Conservation (phyloP, 495 filamentous ascomycete genomes). For the Daldinia loculata region DNA sequence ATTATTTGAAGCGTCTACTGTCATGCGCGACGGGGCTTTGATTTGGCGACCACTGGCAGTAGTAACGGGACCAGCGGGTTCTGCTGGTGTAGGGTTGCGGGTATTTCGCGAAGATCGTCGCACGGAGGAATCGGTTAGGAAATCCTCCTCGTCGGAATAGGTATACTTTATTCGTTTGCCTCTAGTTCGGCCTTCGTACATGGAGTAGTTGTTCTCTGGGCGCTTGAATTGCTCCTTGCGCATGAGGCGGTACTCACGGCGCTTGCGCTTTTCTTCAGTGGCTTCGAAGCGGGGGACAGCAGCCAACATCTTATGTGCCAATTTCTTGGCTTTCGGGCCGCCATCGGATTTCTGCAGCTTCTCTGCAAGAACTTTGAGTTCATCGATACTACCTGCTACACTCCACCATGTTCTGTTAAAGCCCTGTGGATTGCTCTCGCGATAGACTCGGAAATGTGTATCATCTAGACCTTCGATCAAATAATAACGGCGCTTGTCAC, state of each 20-base stretch:
- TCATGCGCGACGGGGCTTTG: slow-evolving; percentile 75
- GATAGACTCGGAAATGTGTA: slow-evolving; percentile 91
- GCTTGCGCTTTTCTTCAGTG: slow-evolving; percentile 93
- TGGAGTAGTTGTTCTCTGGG: slow-evolving; percentile 86
- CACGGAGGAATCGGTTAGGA: slow-evolving; percentile 70
- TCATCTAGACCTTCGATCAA: slow-evolving; percentile 94
- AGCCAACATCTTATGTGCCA: slow-evolving; percentile 78
- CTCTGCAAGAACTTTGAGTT: slow-evolving; percentile 75
- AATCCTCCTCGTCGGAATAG: slow-evolving; percentile 87
- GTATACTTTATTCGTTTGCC: slow-evolving; percentile 97
- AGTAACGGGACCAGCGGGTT: slow-evolving; percentile 75
- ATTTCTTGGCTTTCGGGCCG: slow-evolving; percentile 75
- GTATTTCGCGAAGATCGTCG: slow-evolving; percentile 82
- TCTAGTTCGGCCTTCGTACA: slow-evolving; percentile 95
- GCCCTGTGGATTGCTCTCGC: slow-evolving; percentile 85
- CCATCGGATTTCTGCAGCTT: slow-evolving; percentile 79
- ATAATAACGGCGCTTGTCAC: slow-evolving; percentile 90
- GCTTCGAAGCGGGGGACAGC: slow-evolving; percentile 95
- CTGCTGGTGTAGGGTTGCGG: slow-evolving; percentile 72
- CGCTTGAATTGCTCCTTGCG: slow-evolving; percentile 88
- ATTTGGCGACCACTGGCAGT: slow-evolving; percentile 93
- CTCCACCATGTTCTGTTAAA: slow-evolving; percentile 89
- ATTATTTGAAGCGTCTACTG: slow-evolving; percentile 72
- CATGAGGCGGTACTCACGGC: slow-evolving; percentile 86
- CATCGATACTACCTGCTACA: slow-evolving; percentile 88